Conservation (phyloP, 257 asterid species). For the Primulina tabacum region DNA sequence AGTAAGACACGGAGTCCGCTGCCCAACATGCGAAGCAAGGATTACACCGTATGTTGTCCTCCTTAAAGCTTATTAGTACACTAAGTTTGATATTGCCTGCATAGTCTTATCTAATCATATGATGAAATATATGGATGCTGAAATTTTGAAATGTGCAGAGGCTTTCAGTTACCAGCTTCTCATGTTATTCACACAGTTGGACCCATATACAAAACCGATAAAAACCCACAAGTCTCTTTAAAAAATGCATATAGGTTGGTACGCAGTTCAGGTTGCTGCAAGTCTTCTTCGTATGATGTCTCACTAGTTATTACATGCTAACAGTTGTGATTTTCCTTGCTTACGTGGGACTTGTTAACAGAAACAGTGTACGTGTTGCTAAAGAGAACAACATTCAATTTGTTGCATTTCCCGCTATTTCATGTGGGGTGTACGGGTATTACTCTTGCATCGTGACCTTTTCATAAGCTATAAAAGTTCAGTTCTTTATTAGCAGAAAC, state of each 20-base stretch:
- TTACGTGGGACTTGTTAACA: conserved; percentile 37
- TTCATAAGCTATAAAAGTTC: not conserved
- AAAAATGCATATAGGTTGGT: conserved; percentile 79
- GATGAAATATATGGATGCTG: conserved; percentile 19
- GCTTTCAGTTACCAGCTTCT: conserved; percentile 85
- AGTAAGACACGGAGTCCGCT: conserved; percentile 82
- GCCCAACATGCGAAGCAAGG: conserved; percentile 99
- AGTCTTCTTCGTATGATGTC: not conserved
- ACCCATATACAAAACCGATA: conserved; percentile 60
- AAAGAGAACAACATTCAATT: conserved; percentile 71
- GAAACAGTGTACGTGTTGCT: conserved; percentile 78
- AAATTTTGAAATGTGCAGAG: conserved; percentile 50
- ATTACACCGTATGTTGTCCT: conserved; percentile 66
- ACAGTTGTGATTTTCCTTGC: conserved; percentile 18
- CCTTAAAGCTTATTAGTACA: not conserved
- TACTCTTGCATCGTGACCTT: conserved; percentile 11
- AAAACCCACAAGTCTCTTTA: conserved; percentile 62
- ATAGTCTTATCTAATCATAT: conserved; percentile 10
- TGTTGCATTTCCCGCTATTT: conserved; percentile 89
- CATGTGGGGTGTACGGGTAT: conserved; percentile 84
- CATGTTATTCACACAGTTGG: conserved; percentile 97
- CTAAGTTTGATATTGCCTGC: not conserved
- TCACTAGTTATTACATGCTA: not conserved
- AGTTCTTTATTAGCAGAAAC: not conserved
- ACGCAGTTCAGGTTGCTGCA: conserved; percentile 19